Conservation (phyloP, 1,284 basidiomycete genomes). For the Trichosporon sp. region DNA sequence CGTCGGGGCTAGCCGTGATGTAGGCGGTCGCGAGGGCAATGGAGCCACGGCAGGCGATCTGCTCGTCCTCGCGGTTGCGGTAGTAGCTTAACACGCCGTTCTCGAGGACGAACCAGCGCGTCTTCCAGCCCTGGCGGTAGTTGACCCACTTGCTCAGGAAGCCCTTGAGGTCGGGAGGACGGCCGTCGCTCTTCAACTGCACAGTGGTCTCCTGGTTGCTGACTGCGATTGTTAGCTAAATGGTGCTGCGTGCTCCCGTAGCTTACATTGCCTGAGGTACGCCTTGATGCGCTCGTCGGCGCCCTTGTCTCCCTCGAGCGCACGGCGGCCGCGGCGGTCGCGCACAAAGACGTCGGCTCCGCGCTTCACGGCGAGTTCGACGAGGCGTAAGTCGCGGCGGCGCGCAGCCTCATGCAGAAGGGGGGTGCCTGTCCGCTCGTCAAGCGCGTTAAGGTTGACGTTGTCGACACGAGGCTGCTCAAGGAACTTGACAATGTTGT, state of each 20-base stretch:
- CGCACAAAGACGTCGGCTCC: conserved; percentile 88
- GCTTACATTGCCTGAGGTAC: conserved; percentile 74
- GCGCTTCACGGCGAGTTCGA: conserved; percentile 74
- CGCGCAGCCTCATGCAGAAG: conserved; percentile 82
- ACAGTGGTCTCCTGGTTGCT: conserved; percentile 62
- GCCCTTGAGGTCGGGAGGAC: conserved; percentile 64
- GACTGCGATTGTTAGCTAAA: conserved; percentile 53
- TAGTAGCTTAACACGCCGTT: conserved; percentile 77
- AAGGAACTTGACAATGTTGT: conserved; percentile 50
- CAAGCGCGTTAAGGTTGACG: conserved; percentile 53
- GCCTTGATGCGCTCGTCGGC: conserved; percentile 68
- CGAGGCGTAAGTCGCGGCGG: conserved; percentile 71
- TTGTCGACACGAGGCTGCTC: conserved; percentile 50
- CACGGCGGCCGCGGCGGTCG: conserved; percentile 69
- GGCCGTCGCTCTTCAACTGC: conserved; percentile 40
- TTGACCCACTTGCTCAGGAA: conserved; percentile 51
- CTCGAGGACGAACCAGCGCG: conserved; percentile 89
- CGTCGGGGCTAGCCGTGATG: conserved; percentile 52
- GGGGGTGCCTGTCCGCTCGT: conserved; percentile 69
- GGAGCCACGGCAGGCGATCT: conserved; percentile 76
- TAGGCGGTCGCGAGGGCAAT: conserved; percentile 79
- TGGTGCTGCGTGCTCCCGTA: conserved; percentile 24
- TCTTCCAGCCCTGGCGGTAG: conserved; percentile 67
- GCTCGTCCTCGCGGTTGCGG: conserved; percentile 86
- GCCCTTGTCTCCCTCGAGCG: conserved; percentile 61